Percentiles rank a stretch among this genome's conserved stretches.
Evolutionary conservation across 768 basidiomycete genomes (phyloP).

Genomic region (Nidularia pulvinata): DNA sequence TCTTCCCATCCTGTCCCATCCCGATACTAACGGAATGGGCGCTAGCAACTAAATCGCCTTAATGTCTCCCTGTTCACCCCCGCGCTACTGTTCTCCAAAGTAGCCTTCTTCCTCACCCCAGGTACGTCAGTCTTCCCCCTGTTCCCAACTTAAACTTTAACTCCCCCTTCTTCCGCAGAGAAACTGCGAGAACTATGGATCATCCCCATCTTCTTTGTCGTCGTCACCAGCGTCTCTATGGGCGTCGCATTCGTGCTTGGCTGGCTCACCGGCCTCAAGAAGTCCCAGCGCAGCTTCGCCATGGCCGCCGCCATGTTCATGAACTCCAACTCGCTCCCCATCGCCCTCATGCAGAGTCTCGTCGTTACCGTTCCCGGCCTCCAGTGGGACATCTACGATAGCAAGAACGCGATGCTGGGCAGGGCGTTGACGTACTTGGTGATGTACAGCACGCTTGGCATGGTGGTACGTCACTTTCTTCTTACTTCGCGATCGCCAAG

Average conservation of each 20-base stretch:
- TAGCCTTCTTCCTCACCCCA: slow-evolving; percentile 89
- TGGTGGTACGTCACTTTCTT: slow-evolving; percentile 66
- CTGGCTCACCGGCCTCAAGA: slow-evolving; percentile 61
- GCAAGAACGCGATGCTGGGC: slow-evolving; percentile 86
- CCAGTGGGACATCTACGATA: slow-evolving; percentile 83
- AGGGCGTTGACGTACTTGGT: slow-evolving; percentile 90
- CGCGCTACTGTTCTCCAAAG: slow-evolving; percentile 89
- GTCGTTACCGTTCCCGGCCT: slow-evolving; percentile 81
- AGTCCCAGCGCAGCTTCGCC: slow-evolving; percentile 81
- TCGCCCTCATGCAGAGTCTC: slow-evolving; percentile 92
- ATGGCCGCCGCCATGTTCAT: slow-evolving; percentile 88
- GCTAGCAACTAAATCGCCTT: slow-evolving; percentile 75
- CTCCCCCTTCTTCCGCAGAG: slow-evolving; percentile 29
- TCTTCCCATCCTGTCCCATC: slow-evolving; percentile 46
- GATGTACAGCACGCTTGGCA: slow-evolving; percentile 92
- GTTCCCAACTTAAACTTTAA: neutral
- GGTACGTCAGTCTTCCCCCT: slow-evolving; percentile 38
- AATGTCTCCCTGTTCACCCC: slow-evolving; percentile 92
- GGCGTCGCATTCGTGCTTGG: slow-evolving; percentile 63
- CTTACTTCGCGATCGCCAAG: neutral
- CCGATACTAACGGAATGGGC: slow-evolving; percentile 9
- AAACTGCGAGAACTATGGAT: slow-evolving; percentile 85
- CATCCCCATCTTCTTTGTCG: slow-evolving; percentile 81
- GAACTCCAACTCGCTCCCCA: slow-evolving; percentile 95
- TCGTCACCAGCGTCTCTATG: slow-evolving; percentile 77